Conservation (phyloP, 1,284 basidiomycete genomes). For the Melampsora americana region DNA sequence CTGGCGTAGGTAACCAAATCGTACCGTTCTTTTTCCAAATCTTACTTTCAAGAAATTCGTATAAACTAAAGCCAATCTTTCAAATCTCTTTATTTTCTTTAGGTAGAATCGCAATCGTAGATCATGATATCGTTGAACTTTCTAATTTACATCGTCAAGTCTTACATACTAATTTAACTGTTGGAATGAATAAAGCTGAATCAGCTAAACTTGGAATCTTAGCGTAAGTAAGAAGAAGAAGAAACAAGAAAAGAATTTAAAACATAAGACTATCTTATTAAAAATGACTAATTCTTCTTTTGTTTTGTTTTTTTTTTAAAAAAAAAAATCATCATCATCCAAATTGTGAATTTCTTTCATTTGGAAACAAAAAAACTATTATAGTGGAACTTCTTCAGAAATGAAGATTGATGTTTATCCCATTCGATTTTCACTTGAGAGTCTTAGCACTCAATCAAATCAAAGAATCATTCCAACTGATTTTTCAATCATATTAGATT, state of each 20-base stretch:
- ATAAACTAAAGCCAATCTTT: not conserved
- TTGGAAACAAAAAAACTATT: too few relatives aligned
- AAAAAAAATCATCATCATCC: too few relatives aligned
- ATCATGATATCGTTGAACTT: conserved; percentile 83
- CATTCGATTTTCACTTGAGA: conserved; percentile 52
- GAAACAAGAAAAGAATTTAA: conserved; percentile 6
- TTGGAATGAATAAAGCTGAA: conserved; percentile 79
- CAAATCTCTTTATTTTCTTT: not conserved
- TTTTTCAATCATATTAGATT: conserved; percentile 72
- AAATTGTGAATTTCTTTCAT: too few relatives aligned
- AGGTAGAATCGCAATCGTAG: conserved; percentile 81
- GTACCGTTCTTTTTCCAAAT: conserved; percentile 48
- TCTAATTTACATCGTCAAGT: conserved; percentile 94
- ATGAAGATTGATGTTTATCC: conserved; percentile 62
- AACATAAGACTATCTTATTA: too few relatives aligned
- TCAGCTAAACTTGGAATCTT: conserved; percentile 70
- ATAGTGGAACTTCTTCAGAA: conserved; percentile 67
- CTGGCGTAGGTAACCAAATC: conserved; percentile 89
- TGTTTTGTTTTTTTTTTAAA: not conserved
- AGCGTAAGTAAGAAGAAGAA: conserved; percentile 59
- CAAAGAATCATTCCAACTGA: conserved; percentile 9
- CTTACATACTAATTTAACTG: conserved; percentile 72
- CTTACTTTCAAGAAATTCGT: not conserved
- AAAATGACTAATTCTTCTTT: too few relatives aligned
- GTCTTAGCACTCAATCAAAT: not conserved